Base-by-base conservation (phyloP, 768 basidiomycete species). In the Lenzites betulinus region DNA sequence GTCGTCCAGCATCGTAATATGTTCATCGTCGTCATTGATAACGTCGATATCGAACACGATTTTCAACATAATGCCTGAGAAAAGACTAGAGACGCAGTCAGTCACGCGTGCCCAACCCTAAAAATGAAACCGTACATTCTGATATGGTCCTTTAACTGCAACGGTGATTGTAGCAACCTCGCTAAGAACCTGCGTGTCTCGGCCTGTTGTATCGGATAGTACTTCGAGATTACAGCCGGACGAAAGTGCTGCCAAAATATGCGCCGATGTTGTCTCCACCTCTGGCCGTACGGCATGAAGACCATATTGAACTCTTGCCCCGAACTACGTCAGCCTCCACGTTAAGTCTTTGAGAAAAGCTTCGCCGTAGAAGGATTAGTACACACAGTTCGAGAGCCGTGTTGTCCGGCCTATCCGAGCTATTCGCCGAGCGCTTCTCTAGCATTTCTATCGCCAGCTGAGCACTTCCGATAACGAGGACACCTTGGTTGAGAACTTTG, bases 371-470 rank as follows among this genome's bases (percentile, higher is more conserved):
- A n/a, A 30, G 26, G 4, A 30, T 16, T 3, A 7, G 1, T 23
- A 36, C 58, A 1, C 5, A 64, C 59, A 64, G 13, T 6, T 48
- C 43, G 8, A 60, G 7, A 18, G 57, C 20, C 1, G 25, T 30
- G 20, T 38, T 44, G 1, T 25, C 11, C 7, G 35, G 53, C 36
- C 75, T 58, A 38, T 67, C 69, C 6, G 73, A 74, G 44, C 72
- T 70, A 18, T 69, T 68, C 3, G 65, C 61, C 1, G 70, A 67
- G 15, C 67, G 61, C 41, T 69, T 69, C 16, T 72, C 66, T 23
- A 74, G 64, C 36, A 71, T 65, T 13, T 75, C 73, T 1, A 46
- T 38, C 20, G 67, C 66, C 8, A 65, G 62, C n/a, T 65, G 51
- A 11, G 60, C 42, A 1, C 66, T 68, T 43, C 71, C 68, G 8